A percentile compares a stretch with the other conserved stretches of the same genome.
Conservation (phyloP, 768 basidiomycete genomes). For the Psilocybe cubensis region DNA sequence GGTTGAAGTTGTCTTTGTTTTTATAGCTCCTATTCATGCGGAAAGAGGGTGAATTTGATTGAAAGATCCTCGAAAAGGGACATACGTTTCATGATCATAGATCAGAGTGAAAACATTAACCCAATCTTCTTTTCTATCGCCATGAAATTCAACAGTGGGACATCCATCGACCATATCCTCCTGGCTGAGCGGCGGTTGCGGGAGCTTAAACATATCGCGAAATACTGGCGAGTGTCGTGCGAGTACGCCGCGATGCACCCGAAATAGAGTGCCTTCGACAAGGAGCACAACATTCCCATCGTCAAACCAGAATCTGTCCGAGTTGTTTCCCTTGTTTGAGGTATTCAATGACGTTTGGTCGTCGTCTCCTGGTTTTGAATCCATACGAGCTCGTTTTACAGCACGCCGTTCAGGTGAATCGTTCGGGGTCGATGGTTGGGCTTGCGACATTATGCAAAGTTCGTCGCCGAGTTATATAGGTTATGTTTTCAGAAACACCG, state of each 20-base stretch:
- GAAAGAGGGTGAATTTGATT: background rate
- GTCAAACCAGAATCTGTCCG: constrained; percentile 12
- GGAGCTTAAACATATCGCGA: constrained; percentile 1
- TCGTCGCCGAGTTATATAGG: too few species aligned
- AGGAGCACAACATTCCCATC: constrained; percentile 18
- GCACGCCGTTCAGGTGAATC: too few species aligned
- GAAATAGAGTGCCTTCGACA: constrained; percentile 7
- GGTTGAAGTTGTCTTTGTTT: background rate
- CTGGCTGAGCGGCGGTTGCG: background rate
- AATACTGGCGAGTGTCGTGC: constrained; percentile 11
- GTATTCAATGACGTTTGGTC: too few species aligned
- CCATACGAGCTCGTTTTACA: too few species aligned
- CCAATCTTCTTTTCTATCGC: background rate
- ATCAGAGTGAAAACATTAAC: background rate
- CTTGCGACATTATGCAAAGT: too few species aligned
- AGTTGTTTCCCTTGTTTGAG: background rate
- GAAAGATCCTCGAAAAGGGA: background rate
- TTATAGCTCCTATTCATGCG: background rate
- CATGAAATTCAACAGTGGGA: background rate
- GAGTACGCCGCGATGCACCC: constrained; percentile 12
- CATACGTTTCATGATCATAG: constrained; percentile 1
- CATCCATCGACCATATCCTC: background rate
- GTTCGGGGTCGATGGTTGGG: too few species aligned
- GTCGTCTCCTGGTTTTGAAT: too few species aligned
- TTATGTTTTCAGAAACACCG: too few species aligned